Evolutionary conservation across 371 early-diverging fungal species (phyloP), one percentile per base, ranked within the genome.

Genomic region (Funneliformis caledonium): DNA sequence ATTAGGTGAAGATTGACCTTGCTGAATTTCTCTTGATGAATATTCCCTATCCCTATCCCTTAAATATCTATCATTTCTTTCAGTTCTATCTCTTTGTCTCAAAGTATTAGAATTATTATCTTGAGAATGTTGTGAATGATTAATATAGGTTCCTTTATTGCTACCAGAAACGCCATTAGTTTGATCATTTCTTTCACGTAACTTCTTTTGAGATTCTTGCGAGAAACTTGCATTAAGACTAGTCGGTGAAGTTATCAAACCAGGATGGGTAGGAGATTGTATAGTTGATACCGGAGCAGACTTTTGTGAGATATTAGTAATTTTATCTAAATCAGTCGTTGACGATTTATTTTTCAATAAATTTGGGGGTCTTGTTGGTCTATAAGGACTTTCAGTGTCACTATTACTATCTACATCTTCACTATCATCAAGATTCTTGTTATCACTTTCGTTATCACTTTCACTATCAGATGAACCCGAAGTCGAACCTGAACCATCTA

Each of bases 351-450:
- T 43, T 9, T 7, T 47, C 22, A 19, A 45, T 47, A 45, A 10
- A 19, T 33, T 70, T 19, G 22, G 22, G 8, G 43, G 22, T 42
- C 43, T 12, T 10, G 37, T 70, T 9, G 43, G 22, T 43, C 16
- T 1, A 5, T 43, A 70, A 70, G 47, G 16, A 26, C n/a, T 37
- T 12, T 14, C 70, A 52, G 56, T 52, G n/a, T 69, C 69, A 69
- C 69, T 69, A 10, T 22, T 43, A 69, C 69, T 69, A 43, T 43
- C 69, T 19, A 43, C 69, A 43, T 69, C 69, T 45, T 69, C 45
- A 69, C 43, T 69, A 4, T 45, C 69, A 69, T 11, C 22, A 45
- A 14, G 2, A 10, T n/a, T n/a, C 26, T 11, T 11, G 26, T 26
- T 14, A 64, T 9, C 45, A 37, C 37, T 37, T 1, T 69, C 69